Conservation (phyloP, 371 early-diverging fungal species). For the Mortierella sp. region DNA sequence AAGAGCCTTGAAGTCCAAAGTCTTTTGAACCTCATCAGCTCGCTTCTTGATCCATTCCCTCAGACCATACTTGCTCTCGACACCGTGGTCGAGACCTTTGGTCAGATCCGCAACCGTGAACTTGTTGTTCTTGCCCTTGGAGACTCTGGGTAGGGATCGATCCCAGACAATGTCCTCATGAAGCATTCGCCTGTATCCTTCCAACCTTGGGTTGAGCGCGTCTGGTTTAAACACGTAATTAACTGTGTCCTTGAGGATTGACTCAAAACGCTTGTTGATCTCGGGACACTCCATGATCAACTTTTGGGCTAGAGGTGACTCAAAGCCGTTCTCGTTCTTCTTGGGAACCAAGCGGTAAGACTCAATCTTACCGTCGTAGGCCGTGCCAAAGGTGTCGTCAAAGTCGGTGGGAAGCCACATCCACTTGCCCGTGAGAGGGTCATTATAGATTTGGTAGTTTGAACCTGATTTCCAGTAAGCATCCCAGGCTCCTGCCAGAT, state of each 20-base stretch:
- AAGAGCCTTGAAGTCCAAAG: constrained; percentile 27
- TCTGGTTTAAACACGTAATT: constrained; percentile 65
- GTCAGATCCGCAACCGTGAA: constrained; percentile 28
- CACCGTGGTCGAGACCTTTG: constrained; percentile 23
- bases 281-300: constrained; percentile 57
- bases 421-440: constrained; percentile 59
- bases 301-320: constrained; percentile 43
- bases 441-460: constrained; percentile 65
- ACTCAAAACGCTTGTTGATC: constrained; percentile 58
- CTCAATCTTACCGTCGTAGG: constrained; percentile 26
- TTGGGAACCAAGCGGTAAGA: constrained; percentile 55
- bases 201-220: constrained; percentile 57
- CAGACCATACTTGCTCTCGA: constrained; percentile 27
- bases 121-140: constrained; percentile 32
- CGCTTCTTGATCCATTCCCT: constrained; percentile 32
- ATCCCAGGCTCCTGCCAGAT: constrained; percentile 43
- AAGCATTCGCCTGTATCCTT: constrained; percentile 62
- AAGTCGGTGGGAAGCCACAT: constrained; percentile 64
- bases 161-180: constrained; percentile 65
- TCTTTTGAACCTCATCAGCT: constrained; percentile 21
- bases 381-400: constrained; percentile 56
- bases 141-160: constrained; percentile 38
- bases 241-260: constrained; percentile 60
- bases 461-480: constrained; percentile 42
- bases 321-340: constrained; percentile 53